A percentile compares a stretch with the other conserved stretches of the same genome.
These are phyloP conservation scores for Zygosaccharomyces pseudobailii DNA, from an alignment of 1,139 yeast genomes.

Conservation along the genomic window DNA sequence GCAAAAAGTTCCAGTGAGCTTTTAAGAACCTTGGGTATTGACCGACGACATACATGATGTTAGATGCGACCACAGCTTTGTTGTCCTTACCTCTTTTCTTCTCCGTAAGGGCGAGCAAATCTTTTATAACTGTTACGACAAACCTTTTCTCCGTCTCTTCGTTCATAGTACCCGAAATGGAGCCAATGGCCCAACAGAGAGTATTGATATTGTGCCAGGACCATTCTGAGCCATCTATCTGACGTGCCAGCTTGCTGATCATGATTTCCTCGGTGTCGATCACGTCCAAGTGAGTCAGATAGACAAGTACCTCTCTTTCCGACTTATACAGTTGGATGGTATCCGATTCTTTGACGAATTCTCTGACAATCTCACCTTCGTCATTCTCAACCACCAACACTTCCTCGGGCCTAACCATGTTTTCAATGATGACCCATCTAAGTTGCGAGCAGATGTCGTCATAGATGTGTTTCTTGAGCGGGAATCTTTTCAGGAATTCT, in stretches of 20 bases:
- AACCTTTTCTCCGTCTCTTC: slow-evolving; percentile 96
- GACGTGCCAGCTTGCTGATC: slow-evolving; percentile 86
- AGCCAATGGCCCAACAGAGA: slow-evolving; percentile 98
- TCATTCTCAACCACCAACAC: slow-evolving; percentile 95
- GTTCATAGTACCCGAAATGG: slow-evolving; percentile 97
- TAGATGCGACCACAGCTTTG: slow-evolving; percentile 97
- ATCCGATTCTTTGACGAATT: slow-evolving; percentile 93
- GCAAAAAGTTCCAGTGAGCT: slow-evolving; percentile 96
- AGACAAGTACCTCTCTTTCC: slow-evolving; percentile 92
- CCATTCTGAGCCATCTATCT: slow-evolving; percentile 97
- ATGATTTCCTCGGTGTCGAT: slow-evolving; percentile 90
- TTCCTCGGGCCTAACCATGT: slow-evolving; percentile 98
- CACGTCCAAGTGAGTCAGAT: slow-evolving; percentile 91
- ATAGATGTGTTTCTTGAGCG: slow-evolving; percentile 83
- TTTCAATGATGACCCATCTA: slow-evolving; percentile 87
- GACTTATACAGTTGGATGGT: slow-evolving; percentile 92
- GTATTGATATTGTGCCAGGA: slow-evolving; percentile 98
- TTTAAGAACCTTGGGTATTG: slow-evolving; percentile 96
- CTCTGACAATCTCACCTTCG: slow-evolving; percentile 98
- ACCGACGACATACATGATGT: slow-evolving; percentile 98
- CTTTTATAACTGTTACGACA: slow-evolving; percentile 87
- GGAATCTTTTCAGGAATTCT: slow-evolving; percentile 63
- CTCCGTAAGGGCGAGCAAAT: slow-evolving; percentile 83
- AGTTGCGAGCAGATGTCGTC: slow-evolving; percentile 69
- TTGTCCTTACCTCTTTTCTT: slow-evolving; percentile 96